Percentiles rank a stretch among this genome's conserved stretches.
Conservation (phyloP, 164 flowering plant genomes). For the Sextonia rubra region DNA sequence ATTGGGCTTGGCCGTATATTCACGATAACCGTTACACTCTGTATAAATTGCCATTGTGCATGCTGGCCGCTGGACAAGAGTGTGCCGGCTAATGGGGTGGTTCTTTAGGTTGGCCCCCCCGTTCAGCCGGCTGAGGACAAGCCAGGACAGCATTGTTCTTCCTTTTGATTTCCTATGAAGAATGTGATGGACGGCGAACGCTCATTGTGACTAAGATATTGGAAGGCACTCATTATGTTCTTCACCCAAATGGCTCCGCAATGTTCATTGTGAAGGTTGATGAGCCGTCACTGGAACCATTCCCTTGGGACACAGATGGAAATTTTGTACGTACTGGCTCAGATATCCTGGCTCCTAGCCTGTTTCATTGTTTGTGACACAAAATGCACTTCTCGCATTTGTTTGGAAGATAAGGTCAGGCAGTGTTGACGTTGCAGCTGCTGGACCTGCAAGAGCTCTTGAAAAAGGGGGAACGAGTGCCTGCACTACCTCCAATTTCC, state of each 20-base stretch:
- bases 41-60: constrained; percentile 63
- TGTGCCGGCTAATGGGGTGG: constrained; percentile 92
- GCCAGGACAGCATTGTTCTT: constrained; percentile 88
- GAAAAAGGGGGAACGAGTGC: constrained; percentile 74
- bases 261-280: constrained; percentile 74
- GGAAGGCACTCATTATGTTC: constrained; percentile 91
- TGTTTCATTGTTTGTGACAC: constrained; percentile 69
- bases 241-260: constrained; percentile 95
- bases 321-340: constrained; percentile 73
- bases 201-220: constrained; percentile 88
- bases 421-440: constrained; percentile 76
- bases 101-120: constrained; percentile 93
- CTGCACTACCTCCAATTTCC: constrained; percentile 63
- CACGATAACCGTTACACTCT: constrained; percentile 82
- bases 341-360: constrained; percentile 96
- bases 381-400: constrained; percentile 69
- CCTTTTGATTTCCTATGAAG: constrained; percentile 79
- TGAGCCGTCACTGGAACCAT: constrained; percentile 66
- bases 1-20: constrained; percentile 92
- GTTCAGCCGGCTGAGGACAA: constrained; percentile 62
- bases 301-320: constrained; percentile 68
- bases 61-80: constrained; percentile 44
- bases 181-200: constrained; percentile 43
- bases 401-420: constrained; percentile 77
- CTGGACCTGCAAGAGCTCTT: constrained; percentile 64